These are phyloP conservation scores for Chaetomiaceae sp. DNA, from an alignment of 2,329 filamentous ascomycete species.

Conservation along the genomic window DNA sequence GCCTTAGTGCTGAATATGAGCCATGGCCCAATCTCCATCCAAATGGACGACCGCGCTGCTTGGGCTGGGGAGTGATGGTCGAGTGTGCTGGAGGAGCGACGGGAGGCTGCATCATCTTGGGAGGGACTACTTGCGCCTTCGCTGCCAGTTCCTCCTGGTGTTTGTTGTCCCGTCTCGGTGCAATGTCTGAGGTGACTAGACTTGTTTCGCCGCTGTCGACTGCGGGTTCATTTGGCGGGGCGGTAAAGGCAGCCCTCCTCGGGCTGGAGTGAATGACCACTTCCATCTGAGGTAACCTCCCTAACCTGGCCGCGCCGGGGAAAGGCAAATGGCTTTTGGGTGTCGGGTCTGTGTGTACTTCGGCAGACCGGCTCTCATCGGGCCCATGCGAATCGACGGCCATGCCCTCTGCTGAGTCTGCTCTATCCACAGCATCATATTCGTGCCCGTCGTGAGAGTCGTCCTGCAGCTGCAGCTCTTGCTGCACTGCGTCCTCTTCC, in stretches of 20 bases:
- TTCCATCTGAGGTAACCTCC: constrained; percentile 3
- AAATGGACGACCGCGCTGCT: constrained; percentile 45
- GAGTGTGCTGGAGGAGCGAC: constrained; percentile 9
- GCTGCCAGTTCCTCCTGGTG: background rate
- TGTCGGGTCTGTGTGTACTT: background rate
- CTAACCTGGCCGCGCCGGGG: background rate
- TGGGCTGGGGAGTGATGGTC: constrained; percentile 17
- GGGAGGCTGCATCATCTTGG: background rate
- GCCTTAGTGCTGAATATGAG: constrained; percentile 27
- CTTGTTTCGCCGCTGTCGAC: background rate
- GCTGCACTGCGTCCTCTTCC: background rate
- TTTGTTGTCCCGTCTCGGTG: background rate
- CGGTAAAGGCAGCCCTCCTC: constrained; percentile 1
- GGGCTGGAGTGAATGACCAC: constrained; percentile 19
- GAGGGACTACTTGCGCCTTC: background rate
- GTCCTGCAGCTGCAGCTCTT: background rate
- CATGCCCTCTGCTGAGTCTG: constrained; percentile 5
- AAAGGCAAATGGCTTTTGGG: constrained; percentile 3
- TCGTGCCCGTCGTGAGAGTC: background rate
- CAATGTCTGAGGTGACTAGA: constrained; percentile 21
- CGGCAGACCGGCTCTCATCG: background rate
- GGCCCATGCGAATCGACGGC: constrained; percentile 5
- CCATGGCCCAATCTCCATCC: constrained; percentile 40
- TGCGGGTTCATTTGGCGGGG: background rate
- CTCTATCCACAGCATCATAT: background rate